A percentile compares a stretch with the other conserved stretches of the same genome.
These are phyloP conservation scores for Penicillium sp. DNA, from an alignment of 2,329 filamentous ascomycete species.

Conservation along the genomic window DNA sequence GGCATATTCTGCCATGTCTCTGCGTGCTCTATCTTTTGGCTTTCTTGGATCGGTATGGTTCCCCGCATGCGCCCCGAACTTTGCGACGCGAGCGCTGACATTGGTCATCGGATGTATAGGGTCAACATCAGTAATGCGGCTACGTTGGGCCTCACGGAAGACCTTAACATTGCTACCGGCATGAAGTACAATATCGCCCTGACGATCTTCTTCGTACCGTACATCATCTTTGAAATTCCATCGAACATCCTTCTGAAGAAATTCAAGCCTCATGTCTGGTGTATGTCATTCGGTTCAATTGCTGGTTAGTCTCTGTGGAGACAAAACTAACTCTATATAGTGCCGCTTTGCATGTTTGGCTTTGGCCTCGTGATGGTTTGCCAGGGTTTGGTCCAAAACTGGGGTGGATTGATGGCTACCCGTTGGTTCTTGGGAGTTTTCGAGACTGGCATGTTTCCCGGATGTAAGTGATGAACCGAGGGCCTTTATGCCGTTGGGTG, in stretches of 20 bases:
- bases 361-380: slow-evolving; percentile 75
- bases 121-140: slow-evolving; percentile 80
- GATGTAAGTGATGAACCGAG: slow-evolving; percentile 50
- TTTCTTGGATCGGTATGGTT: slow-evolving; percentile 58
- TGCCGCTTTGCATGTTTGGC: slow-evolving; percentile 78
- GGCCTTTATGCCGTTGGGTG: not conserved
- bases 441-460: slow-evolving; percentile 71
- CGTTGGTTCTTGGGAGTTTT: slow-evolving; percentile 83
- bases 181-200: slow-evolving; percentile 72
- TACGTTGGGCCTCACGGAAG: slow-evolving; percentile 64
- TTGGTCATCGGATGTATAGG: slow-evolving; percentile 33
- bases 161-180: slow-evolving; percentile 58
- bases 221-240: slow-evolving; percentile 66
- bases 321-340: slow-evolving; percentile 21
- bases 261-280: slow-evolving; percentile 68
- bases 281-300: slow-evolving; percentile 31
- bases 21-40: slow-evolving; percentile 71
- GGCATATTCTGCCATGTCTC: slow-evolving; percentile 70
- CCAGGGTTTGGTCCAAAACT: slow-evolving; percentile 78
- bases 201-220: slow-evolving; percentile 81
- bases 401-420: slow-evolving; percentile 72
- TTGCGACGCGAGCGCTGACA: not conserved
- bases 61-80: not conserved
- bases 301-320: not conserved
- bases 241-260: slow-evolving; percentile 72